A percentile compares a stretch with the other conserved stretches of the same genome.
Evolutionary conservation across 768 basidiomycete genomes (phyloP).

Genomic region (Mycena albidolilacea): DNA sequence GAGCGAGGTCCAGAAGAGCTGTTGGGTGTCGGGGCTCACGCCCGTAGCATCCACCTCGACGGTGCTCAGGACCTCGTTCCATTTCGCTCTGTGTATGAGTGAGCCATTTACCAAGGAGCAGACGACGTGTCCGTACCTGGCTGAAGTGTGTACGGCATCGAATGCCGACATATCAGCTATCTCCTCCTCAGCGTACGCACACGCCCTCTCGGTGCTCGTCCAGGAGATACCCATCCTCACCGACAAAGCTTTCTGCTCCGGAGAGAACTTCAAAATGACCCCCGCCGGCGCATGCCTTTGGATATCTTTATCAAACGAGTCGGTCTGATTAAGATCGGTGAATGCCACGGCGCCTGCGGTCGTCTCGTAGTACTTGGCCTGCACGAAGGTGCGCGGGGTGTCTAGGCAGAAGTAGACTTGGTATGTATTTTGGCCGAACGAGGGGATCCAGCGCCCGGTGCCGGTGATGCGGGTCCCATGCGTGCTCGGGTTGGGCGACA

Average conservation of each 20-base stretch:
- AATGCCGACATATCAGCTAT: slow-evolving; percentile 39
- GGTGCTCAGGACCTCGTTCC: slow-evolving; percentile 31
- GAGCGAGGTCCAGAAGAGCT: slow-evolving; percentile 38
- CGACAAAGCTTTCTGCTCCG: slow-evolving; percentile 43
- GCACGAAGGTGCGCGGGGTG: slow-evolving; percentile 7
- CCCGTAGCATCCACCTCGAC: slow-evolving; percentile 34
- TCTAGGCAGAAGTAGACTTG: slow-evolving; percentile 33
- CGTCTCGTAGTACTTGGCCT: slow-evolving; percentile 24
- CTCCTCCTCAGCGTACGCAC: slow-evolving; percentile 58
- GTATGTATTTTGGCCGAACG: slow-evolving; percentile 31
- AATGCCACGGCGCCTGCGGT: background rate
- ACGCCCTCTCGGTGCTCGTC: slow-evolving; percentile 57
- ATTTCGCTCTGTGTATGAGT: slow-evolving; percentile 18
- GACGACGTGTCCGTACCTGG: slow-evolving; percentile 19
- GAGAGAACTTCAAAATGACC: slow-evolving; percentile 39
- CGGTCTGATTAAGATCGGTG: slow-evolving; percentile 8
- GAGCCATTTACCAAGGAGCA: too few species aligned
- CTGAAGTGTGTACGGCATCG: slow-evolving; percentile 9
- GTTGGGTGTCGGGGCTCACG: slow-evolving; percentile 19
- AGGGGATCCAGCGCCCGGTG: slow-evolving; percentile 23
- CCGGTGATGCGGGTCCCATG: slow-evolving; percentile 33
- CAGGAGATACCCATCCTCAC: slow-evolving; percentile 62
- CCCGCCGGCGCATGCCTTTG: slow-evolving; percentile 19
- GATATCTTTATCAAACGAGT: slow-evolving; percentile 11
- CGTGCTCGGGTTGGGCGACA: slow-evolving; percentile 13